These are phyloP conservation scores for Amauroascus niger DNA, from an alignment of 2,329 filamentous ascomycete species.

Conservation along the genomic window DNA sequence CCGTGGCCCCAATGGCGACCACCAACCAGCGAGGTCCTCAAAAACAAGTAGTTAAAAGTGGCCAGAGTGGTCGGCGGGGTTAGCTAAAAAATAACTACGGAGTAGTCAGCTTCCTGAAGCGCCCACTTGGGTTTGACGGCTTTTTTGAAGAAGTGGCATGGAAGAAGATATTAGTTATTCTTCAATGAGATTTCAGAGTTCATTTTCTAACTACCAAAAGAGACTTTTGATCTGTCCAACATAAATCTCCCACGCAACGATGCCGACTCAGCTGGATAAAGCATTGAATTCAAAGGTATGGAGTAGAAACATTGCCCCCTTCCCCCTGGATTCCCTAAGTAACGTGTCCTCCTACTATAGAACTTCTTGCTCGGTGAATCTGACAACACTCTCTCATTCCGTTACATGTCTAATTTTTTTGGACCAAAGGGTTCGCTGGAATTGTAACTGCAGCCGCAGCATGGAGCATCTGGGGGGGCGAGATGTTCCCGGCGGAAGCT, in stretches of 20 bases:
- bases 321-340: not conserved
- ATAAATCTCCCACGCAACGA: slow-evolving; percentile 31
- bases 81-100: no score
- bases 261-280: slow-evolving; percentile 61
- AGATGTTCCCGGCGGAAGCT: slow-evolving; percentile 64
- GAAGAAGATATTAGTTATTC: no score
- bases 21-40: no score
- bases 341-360: slow-evolving; percentile 35
- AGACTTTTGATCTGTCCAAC: no score
- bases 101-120: no score
- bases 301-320: slow-evolving; percentile 30
- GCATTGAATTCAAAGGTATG: slow-evolving; percentile 59
- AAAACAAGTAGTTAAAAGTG: no score
- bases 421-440: slow-evolving; percentile 61
- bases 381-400: not conserved
- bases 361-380: slow-evolving; percentile 58
- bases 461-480: slow-evolving; percentile 77
- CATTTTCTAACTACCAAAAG: no score
- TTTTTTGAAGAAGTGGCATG: no score
- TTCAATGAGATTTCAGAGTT: no score
- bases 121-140: no score
- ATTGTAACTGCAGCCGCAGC: slow-evolving; percentile 70
- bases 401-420: slow-evolving; percentile 8
- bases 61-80: no score
- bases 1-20: no score